Evolutionary conservation across 2,329 filamentous ascomycete genomes (phyloP).

Genomic region (Verticillium albo-atrum): DNA sequence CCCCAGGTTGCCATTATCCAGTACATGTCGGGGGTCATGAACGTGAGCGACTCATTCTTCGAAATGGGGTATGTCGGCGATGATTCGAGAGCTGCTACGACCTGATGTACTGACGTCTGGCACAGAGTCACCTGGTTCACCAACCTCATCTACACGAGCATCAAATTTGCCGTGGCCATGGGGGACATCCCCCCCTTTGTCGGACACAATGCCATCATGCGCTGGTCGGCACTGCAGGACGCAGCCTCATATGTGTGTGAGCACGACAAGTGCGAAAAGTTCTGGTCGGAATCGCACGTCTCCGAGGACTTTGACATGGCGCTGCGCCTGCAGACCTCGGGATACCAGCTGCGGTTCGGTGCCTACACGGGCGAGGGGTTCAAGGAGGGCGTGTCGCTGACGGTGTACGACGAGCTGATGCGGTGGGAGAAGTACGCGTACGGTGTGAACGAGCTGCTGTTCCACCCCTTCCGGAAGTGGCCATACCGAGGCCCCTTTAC

Average conservation of each 20-base stretch:
- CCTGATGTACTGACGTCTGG: neutral
- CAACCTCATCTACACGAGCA: slow-evolving; percentile 70
- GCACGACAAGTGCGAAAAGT: slow-evolving; percentile 57
- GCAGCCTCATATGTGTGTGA: slow-evolving; percentile 29
- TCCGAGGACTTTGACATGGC: slow-evolving; percentile 76
- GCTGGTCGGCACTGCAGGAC: slow-evolving; percentile 49
- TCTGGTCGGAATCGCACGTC: slow-evolving; percentile 71
- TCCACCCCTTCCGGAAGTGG: slow-evolving; percentile 62
- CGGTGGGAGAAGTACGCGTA: slow-evolving; percentile 72
- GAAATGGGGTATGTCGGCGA: slow-evolving; percentile 44
- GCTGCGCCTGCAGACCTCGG: slow-evolving; percentile 64
- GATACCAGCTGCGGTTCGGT: slow-evolving; percentile 64
- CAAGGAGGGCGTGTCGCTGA: slow-evolving; percentile 68
- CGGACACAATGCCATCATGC: slow-evolving; percentile 70
- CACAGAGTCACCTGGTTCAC: slow-evolving; percentile 69
- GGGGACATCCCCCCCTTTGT: slow-evolving; percentile 73
- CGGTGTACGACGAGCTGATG: slow-evolving; percentile 66
- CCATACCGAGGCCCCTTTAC: slow-evolving; percentile 59
- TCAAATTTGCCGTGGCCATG: slow-evolving; percentile 63
- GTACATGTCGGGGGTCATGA: slow-evolving; percentile 71
- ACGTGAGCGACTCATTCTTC: slow-evolving; percentile 66
- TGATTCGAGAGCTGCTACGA: neutral
- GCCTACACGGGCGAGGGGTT: slow-evolving; percentile 66
- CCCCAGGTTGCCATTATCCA: slow-evolving; percentile 70
- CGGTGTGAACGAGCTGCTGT: slow-evolving; percentile 66